Percentiles rank a stretch among this genome's conserved stretches.
These are phyloP conservation scores for Mycena epipterygia DNA, from an alignment of 768 basidiomycete species.

Conservation along the genomic window DNA sequence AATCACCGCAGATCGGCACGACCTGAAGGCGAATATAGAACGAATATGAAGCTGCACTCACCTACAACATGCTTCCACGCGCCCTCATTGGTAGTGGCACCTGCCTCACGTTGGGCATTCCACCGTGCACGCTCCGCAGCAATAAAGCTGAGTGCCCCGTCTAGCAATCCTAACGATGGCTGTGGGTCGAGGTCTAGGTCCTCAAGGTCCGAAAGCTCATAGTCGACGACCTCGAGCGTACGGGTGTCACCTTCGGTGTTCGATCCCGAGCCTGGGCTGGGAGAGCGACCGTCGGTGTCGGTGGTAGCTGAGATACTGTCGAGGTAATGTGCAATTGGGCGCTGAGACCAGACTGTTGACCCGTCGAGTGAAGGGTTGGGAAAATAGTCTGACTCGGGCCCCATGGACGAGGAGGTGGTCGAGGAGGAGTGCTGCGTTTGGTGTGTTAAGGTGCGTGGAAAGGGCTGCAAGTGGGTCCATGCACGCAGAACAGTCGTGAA, in stretches of 20 bases:
- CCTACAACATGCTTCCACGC: constrained; percentile 57
- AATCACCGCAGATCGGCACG: constrained; percentile 16
- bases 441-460: constrained; percentile 37
- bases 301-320: constrained; percentile 35
- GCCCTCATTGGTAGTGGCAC: constrained; percentile 42
- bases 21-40: constrained; percentile 12
- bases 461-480: constrained; percentile 56
- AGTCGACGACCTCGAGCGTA: constrained; percentile 34
- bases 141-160: constrained; percentile 81
- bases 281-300: constrained; percentile 34
- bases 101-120: constrained; percentile 60
- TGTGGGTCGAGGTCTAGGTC: constrained; percentile 52
- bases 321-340: constrained; percentile 60
- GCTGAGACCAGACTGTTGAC: constrained; percentile 63
- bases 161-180: constrained; percentile 81
- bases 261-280: constrained; percentile 37
- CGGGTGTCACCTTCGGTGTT: constrained; percentile 37
- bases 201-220: constrained; percentile 38
- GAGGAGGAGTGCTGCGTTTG: constrained; percentile 36
- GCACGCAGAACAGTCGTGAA: constrained; percentile 70
- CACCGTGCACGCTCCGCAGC: constrained; percentile 77
- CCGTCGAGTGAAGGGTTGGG: constrained; percentile 46
- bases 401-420: constrained; percentile 28
- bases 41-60: constrained; percentile 45
- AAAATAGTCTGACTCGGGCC: constrained; percentile 41